A percentile compares a stretch with the other conserved stretches of the same genome.
phyloP scores from a whole-genome alignment of 305 asterid genomes.

The Caryopteris hybrid region DNA sequence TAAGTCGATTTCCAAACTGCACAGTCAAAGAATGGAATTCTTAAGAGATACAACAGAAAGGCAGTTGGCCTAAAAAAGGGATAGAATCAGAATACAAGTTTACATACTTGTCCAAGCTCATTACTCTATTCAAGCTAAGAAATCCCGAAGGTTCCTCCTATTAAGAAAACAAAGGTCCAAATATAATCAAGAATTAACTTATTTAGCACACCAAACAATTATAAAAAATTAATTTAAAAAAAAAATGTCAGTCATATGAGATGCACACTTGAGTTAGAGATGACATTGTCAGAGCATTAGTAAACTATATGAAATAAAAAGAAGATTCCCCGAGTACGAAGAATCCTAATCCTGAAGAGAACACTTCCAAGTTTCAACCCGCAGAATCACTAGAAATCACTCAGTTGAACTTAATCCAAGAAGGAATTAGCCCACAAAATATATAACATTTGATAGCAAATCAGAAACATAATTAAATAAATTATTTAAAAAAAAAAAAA shows the following conservation, averaged over 20 bases:
- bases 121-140: conserved; percentile 89
- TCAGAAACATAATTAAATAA: neutral
- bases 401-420: neutral
- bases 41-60: neutral
- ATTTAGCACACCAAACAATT: neutral
- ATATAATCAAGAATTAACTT: conserved; percentile 3
- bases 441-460: neutral
- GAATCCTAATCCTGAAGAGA: neutral
- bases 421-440: neutral
- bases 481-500: neutral
- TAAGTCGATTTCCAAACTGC: conserved; percentile 81
- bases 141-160: conserved; percentile 85
- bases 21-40: conserved; percentile 17
- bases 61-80: neutral
- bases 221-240: too few relatives aligned
- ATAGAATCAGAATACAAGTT: neutral
- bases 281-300: too few relatives aligned
- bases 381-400: neutral
- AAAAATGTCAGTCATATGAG: too few relatives aligned
- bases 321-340: neutral
- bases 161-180: conserved; percentile 1
- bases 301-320: neutral
- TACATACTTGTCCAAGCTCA: conserved; percentile 81
- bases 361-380: neutral
- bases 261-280: too few relatives aligned